Conservation (phyloP, 257 asterid species). For the Solanum clarkiae region DNA sequence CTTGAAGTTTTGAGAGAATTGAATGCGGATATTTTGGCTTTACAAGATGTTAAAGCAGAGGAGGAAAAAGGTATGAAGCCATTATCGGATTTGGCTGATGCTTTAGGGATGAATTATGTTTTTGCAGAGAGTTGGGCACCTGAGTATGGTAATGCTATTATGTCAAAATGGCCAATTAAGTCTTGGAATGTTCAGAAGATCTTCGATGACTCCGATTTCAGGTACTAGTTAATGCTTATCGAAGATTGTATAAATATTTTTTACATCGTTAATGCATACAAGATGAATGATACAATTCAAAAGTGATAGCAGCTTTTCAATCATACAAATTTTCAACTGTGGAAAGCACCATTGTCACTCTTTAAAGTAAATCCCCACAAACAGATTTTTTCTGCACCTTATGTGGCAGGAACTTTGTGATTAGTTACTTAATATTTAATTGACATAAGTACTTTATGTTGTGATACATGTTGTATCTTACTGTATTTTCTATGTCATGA, state of each 20-base stretch:
- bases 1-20: conserved; percentile 63
- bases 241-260: background rate
- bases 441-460: background rate
- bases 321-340: background rate
- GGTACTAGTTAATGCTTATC: conserved; percentile 23
- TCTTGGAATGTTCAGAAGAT: conserved; percentile 72
- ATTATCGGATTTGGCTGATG: conserved; percentile 71
- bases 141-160: conserved; percentile 80
- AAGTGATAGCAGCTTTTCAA: background rate
- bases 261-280: background rate
- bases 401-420: background rate
- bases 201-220: conserved; percentile 75
- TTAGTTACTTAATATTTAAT: background rate
- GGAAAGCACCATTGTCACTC: background rate
- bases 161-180: conserved; percentile 88
- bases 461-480: background rate
- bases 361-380: background rate
- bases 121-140: conserved; percentile 99
- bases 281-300: background rate
- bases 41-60: conserved; percentile 95
- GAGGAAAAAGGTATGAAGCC: conserved; percentile 91
- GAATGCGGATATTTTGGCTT: conserved; percentile 72
- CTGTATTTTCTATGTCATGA: background rate
- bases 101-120: conserved; percentile 83
- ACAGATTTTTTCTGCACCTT: background rate